Evolutionary conservation across 2,329 filamentous ascomycete genomes (phyloP).

Genomic region (Metarhizium anisopliae): DNA sequence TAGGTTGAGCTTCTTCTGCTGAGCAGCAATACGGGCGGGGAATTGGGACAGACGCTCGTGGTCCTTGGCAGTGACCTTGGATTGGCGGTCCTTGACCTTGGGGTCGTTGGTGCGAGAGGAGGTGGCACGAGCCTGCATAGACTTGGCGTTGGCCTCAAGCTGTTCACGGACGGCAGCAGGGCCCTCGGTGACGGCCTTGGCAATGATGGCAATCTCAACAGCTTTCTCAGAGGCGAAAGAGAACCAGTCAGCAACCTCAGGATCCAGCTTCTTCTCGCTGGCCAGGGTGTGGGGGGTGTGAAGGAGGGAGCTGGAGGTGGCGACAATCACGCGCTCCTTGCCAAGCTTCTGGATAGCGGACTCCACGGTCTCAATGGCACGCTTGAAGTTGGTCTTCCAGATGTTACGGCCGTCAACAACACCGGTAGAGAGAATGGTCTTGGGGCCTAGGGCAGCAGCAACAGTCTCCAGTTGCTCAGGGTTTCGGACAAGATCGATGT

Average conservation of each 20-base stretch:
- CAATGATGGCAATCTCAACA: slow-evolving; percentile 80
- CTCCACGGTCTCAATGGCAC: slow-evolving; percentile 85
- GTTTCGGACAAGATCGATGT: slow-evolving; percentile 95
- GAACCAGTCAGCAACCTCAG: slow-evolving; percentile 96
- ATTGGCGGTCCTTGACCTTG: slow-evolving; percentile 92
- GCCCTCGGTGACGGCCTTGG: slow-evolving; percentile 93
- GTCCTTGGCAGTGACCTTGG: slow-evolving; percentile 71
- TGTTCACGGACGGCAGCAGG: slow-evolving; percentile 76
- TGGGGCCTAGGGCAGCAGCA: slow-evolving; percentile 70
- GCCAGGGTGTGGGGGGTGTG: slow-evolving; percentile 97
- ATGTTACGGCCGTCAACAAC: slow-evolving; percentile 99
- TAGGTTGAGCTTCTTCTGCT: slow-evolving; percentile 87
- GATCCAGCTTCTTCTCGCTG: slow-evolving; percentile 96
- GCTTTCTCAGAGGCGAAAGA: slow-evolving; percentile 96
- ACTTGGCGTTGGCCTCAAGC: slow-evolving; percentile 96
- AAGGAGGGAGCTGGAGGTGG: slow-evolving; percentile 94
- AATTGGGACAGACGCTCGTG: slow-evolving; percentile 93
- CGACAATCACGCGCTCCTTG: slow-evolving; percentile 94
- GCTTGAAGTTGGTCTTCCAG: slow-evolving; percentile 99
- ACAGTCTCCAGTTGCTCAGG: slow-evolving; percentile 93
- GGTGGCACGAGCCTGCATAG: slow-evolving; percentile 79
- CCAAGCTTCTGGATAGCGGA: slow-evolving; percentile 86
- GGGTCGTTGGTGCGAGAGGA: slow-evolving; percentile 96
- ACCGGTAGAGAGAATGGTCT: slow-evolving; percentile 88
- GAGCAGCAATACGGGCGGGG: slow-evolving; percentile 72